Evolutionary conservation across 2,329 filamentous ascomycete genomes (phyloP), one percentile per base, ranked within the genome.

Genomic region (Ophiostoma piceae): DNA sequence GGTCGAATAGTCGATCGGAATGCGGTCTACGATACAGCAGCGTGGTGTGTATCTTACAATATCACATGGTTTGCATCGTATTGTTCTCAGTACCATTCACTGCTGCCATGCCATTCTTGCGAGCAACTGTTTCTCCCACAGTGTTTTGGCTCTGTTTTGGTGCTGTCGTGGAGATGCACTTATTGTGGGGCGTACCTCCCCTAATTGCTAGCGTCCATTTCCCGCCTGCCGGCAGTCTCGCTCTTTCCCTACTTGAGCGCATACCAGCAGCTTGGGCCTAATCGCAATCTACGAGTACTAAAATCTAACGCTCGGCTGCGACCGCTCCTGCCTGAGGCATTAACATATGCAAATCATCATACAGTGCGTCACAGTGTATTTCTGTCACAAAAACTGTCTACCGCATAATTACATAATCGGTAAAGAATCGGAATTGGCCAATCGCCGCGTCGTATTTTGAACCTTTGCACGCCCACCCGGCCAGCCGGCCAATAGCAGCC

Each of bases 341-440:
- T 19, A 47, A 14, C 9, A 14, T 11, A 41, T 41, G 39, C 3
- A 19, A 60, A 26, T 8, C 11, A 26, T 16, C 51, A 57, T 26
- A 57, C 51, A 26, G 51, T 57, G 51, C 16, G 51, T 3, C 16
- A 43, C 22, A 51, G 29, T 66, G 37, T 32, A 29, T 3, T 29
- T 7, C 29, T 1, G 8, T 1, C 1, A 29, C 16, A 26, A 3
- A 7, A 2, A 32, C 43, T 47, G 41, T 66, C 11, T 22, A 19
- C 4, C 66, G 19, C 9, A 6, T 16, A 3, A 29, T 72, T 71
- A 72, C 8, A 47, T 72, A 39, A 72, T 69, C 71, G 26, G 57
- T 26, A 62, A 62, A 32, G 26, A 19, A 26, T 65, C n/a, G 26
- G 67, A 65, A 71, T 72, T 72, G 71, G 57, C 71, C 71, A 72